Conservation (phyloP, 768 basidiomycete species). For the Epithele typhae region DNA sequence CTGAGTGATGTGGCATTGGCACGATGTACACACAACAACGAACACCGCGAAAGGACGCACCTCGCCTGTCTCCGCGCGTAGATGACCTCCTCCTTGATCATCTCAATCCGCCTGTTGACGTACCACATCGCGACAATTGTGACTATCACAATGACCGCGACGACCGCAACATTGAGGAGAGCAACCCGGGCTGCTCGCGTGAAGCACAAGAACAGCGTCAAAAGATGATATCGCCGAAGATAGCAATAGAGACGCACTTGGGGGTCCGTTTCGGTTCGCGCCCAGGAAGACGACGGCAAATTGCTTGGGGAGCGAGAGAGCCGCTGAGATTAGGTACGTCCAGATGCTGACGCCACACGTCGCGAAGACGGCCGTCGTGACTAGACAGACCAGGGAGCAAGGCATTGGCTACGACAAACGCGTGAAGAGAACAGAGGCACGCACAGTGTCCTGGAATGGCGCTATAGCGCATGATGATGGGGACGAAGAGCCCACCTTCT, state of each 20-base stretch:
- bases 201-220: too few relatives aligned
- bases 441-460: constrained; percentile 83
- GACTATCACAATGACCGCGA: constrained; percentile 64
- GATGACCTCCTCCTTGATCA: constrained; percentile 58
- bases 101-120: constrained; percentile 63
- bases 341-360: constrained; percentile 83
- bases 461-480: constrained; percentile 67
- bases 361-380: constrained; percentile 82
- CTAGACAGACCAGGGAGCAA: constrained; percentile 33
- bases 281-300: constrained; percentile 89
- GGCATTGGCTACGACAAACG: too few relatives aligned
- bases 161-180: constrained; percentile 61
- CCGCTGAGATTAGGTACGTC: constrained; percentile 69
- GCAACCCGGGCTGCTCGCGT: too few relatives aligned
- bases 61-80: constrained; percentile 65
- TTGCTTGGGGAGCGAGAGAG: constrained; percentile 85
- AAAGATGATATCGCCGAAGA: too few relatives aligned
- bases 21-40: background rate
- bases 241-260: too few relatives aligned
- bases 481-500: constrained; percentile 83
- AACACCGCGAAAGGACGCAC: constrained; percentile 27
- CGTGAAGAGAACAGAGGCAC: constrained; percentile 21
- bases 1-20: background rate
- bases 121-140: constrained; percentile 80
- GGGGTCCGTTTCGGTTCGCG: constrained; percentile 28